Evolutionary conservation across 2,329 filamentous ascomycete genomes (phyloP).

Genomic region (Tolypocladium ophioglossoides): DNA sequence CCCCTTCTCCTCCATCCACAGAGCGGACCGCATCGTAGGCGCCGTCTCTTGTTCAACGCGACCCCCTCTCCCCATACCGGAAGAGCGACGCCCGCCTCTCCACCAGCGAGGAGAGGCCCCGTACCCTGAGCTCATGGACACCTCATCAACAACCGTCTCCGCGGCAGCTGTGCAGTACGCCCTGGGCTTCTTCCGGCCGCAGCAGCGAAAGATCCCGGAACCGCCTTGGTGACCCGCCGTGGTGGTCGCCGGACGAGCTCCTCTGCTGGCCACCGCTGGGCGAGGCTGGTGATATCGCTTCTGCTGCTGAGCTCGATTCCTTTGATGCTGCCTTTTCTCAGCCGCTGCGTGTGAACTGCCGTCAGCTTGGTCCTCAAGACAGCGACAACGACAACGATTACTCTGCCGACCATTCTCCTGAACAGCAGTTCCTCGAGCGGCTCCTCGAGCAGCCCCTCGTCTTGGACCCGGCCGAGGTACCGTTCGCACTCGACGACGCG

Average conservation of each 20-base stretch:
- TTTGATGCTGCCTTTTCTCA: background rate
- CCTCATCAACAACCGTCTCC: background rate
- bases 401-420: background rate
- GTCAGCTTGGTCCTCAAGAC: background rate
- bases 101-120: constrained; percentile 9
- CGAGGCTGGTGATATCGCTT: too few species aligned
- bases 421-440: background rate
- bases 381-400: background rate
- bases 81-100: constrained; percentile 3
- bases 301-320: background rate
- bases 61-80: background rate
- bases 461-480: background rate
- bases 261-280: background rate
- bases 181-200: constrained; percentile 7
- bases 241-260: constrained; percentile 3
- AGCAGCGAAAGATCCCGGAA: constrained; percentile 6
- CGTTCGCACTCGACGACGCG: background rate
- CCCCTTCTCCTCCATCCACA: background rate
- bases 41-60: background rate
- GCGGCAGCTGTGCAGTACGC: background rate
- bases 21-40: background rate
- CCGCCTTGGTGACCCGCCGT: constrained; percentile 7
- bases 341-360: too few species aligned
- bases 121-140: constrained; percentile 11
- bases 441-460: background rate